Conservation (phyloP, 2,329 filamentous ascomycete species). For the Colletotrichum sp. region DNA sequence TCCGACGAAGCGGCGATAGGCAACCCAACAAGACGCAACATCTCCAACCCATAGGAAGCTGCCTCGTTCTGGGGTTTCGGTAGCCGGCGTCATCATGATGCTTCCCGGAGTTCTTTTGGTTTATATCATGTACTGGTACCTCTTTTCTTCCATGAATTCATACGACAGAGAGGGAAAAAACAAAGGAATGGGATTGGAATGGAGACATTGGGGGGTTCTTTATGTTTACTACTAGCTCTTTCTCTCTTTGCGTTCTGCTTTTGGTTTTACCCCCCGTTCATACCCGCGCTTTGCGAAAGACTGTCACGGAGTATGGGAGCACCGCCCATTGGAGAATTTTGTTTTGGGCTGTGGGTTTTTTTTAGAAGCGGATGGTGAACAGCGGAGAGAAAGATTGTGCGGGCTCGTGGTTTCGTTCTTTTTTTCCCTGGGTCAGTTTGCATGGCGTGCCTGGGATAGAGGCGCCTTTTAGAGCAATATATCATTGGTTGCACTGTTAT, state of each 20-base stretch:
- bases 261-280: not conserved
- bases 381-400: not conserved
- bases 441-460: not conserved
- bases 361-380: not conserved
- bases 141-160: not conserved
- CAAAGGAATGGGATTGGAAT: not conserved
- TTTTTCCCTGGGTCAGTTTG: not conserved
- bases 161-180: not conserved
- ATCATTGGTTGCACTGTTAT: not conserved
- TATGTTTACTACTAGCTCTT: not conserved
- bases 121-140: not conserved
- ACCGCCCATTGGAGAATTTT: not conserved
- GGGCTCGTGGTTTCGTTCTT: not conserved
- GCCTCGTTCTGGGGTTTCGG: not conserved
- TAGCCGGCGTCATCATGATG: not conserved
- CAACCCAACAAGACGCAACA: not conserved
- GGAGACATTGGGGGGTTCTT: not conserved
- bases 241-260: not conserved
- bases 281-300: not conserved
- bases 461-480: not conserved
- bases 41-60: not conserved
- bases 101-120: not conserved
- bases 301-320: not conserved
- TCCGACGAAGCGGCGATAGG: constrained; percentile 1
- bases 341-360: not conserved